Conservation (phyloP, 192 early-diverging fungal species). For the Backusella morwellensis region DNA sequence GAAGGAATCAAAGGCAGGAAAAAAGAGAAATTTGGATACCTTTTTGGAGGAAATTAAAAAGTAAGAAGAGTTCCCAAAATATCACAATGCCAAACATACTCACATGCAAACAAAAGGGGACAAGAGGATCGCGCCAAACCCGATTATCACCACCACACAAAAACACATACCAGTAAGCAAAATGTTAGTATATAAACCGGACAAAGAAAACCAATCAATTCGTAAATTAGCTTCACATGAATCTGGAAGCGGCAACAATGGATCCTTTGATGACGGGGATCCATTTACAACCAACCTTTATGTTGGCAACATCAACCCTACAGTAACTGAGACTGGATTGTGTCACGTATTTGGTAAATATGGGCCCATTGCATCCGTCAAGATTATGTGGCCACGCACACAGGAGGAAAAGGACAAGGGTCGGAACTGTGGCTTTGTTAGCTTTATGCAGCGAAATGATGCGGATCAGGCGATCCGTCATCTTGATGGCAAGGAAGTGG, state of each 20-base stretch:
- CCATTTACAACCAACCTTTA: slow-evolving; percentile 81
- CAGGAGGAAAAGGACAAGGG: slow-evolving; percentile 77
- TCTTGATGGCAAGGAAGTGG: slow-evolving; percentile 70
- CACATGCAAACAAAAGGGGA: slow-evolving; percentile 30
- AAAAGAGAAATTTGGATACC: slow-evolving; percentile 79
- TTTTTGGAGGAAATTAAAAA: slow-evolving; percentile 85
- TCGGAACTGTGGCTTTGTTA: slow-evolving; percentile 85
- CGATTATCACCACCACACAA: slow-evolving; percentile 40
- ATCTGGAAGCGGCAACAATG: slow-evolving; percentile 8
- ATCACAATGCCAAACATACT: neutral
- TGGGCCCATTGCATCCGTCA: slow-evolving; percentile 88
- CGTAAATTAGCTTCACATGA: neutral
- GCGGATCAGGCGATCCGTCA: slow-evolving; percentile 67
- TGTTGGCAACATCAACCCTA: slow-evolving; percentile 76
- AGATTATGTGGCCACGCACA: slow-evolving; percentile 95
- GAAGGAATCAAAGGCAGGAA: slow-evolving; percentile 45
- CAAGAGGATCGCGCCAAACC: slow-evolving; percentile 65
- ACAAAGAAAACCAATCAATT: neutral
- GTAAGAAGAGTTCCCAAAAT: slow-evolving; percentile 18
- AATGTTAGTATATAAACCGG: neutral
- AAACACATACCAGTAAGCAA: slow-evolving; percentile 19
- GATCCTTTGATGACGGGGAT: slow-evolving; percentile 75
- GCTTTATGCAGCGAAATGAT: slow-evolving; percentile 77
- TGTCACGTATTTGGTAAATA: slow-evolving; percentile 75
- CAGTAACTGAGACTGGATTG: slow-evolving; percentile 66